phyloP scores from a whole-genome alignment of 140 eudicot genomes.

The Erigeron philadelphicus region DNA sequence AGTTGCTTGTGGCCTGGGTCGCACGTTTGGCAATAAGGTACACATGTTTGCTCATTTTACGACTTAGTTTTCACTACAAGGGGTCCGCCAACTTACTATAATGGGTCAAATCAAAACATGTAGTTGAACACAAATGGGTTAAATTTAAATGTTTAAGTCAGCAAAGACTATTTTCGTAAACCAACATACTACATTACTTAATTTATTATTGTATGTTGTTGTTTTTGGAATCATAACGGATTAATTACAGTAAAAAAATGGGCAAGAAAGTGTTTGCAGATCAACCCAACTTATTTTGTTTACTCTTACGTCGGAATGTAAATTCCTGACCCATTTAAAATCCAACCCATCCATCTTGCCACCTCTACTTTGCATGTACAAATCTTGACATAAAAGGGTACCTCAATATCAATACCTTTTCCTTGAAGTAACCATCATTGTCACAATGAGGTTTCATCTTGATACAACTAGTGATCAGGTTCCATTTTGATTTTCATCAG shows the following conservation, averaged over 20 bases:
- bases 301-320: neutral
- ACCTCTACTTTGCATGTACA: neutral
- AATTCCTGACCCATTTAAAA: neutral
- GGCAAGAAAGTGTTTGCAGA: too few relatives aligned
- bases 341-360: neutral
- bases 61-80: neutral
- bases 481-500: constrained; percentile 34
- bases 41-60: constrained; percentile 1
- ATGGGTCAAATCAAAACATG: neutral
- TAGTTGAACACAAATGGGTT: neutral
- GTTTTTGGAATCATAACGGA: too few relatives aligned
- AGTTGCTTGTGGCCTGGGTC: constrained; percentile 97
- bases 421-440: neutral
- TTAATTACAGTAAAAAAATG: too few relatives aligned
- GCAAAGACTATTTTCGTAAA: too few relatives aligned
- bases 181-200: too few relatives aligned
- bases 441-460: neutral
- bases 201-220: too few relatives aligned
- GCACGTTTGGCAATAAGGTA: constrained; percentile 99
- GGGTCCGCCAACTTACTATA: neutral
- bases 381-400: neutral
- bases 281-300: too few relatives aligned
- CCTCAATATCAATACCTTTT: neutral
- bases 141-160: too few relatives aligned
- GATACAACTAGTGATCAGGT: constrained; percentile 1